phyloP scores from a whole-genome alignment of 441 rosid species.

The Kokia cookei region DNA sequence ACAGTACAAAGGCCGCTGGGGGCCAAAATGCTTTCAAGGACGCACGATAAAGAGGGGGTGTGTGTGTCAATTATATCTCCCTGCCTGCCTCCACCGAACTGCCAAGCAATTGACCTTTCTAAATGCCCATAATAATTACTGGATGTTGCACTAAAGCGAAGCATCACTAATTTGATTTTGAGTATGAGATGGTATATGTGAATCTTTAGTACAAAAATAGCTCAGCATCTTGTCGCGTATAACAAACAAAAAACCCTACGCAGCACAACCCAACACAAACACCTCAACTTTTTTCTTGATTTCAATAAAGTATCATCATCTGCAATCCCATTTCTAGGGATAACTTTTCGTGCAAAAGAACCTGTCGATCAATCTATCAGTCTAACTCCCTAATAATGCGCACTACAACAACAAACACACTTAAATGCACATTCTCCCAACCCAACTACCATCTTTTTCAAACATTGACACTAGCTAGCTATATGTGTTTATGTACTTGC shows the following conservation, averaged over 20 bases:
- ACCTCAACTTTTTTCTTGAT: not conserved
- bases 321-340: not conserved
- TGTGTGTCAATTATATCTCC: not conserved
- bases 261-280: not conserved
- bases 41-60: not conserved
- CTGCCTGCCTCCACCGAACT: conserved; percentile 6
- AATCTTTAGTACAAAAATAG: not conserved
- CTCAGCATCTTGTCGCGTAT: not conserved
- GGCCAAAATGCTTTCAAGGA: not conserved
- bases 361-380: not conserved
- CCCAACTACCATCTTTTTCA: not conserved
- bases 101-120: not conserved
- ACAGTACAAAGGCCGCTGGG: not conserved
- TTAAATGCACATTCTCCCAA: not conserved
- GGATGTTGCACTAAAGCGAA: conserved; percentile 26
- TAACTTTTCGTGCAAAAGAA: not conserved
- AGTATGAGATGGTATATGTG: not conserved
- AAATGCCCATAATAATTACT: conserved; percentile 13
- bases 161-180: conserved; percentile 19
- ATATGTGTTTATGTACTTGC: not conserved
- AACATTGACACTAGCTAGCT: not conserved
- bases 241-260: not conserved
- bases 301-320: not conserved
- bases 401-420: not conserved
- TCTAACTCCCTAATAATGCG: not conserved